Base-by-base conservation (phyloP, 768 basidiomycete genomes). In the Trametes cingulata region DNA sequence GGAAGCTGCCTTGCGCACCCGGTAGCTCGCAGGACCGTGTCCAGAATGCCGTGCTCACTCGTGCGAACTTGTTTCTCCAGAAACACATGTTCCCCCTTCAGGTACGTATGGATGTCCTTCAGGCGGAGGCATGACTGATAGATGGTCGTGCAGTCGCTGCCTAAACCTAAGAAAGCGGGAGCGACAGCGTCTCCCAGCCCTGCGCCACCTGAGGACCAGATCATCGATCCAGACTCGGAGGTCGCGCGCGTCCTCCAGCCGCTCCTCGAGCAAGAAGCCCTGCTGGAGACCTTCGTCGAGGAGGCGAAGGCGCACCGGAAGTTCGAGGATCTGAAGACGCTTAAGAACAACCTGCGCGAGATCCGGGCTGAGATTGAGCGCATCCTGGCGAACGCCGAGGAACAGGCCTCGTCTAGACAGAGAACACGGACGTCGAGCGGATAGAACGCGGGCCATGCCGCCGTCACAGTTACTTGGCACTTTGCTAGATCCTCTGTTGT, bases 241-340 rank as follows among this genome's bases (percentile, higher is more conserved):
- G 74, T 92, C 20, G 93, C 93, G 2, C 78, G 83, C 42, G 76
- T 80, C 7, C 75, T 98, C 15, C 95, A 98, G 66, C 95, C 95
- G 2, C 76, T 98, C 13, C 81, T 98, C 15, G 95, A 98, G 74
- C 96, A 98, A 73, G 96, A 99, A 73, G 88, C 90, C 2, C 80
- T 98, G 47, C 80, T 99, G 19, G 91, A 95, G 73, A 82, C 86
- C 1, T 98, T 95, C 68, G 85, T 98, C 8, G 87, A 90, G 65
- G 94, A 98, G 71, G 96, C 96, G 6, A 89, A 87, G 73, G 82
- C 86, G 2, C 88, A 89, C 65, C 80, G 96, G 42, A 98, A 98
- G 75, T 98, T 98, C 64, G 96, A 98, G 73, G 97, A 99, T 69
- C 90, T 90, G 14, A 90, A 90, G 73, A 90, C 89, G 3, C 76